phyloP scores from a whole-genome alignment of 139 green algal genomes.

The Nannochloris sp. region DNA sequence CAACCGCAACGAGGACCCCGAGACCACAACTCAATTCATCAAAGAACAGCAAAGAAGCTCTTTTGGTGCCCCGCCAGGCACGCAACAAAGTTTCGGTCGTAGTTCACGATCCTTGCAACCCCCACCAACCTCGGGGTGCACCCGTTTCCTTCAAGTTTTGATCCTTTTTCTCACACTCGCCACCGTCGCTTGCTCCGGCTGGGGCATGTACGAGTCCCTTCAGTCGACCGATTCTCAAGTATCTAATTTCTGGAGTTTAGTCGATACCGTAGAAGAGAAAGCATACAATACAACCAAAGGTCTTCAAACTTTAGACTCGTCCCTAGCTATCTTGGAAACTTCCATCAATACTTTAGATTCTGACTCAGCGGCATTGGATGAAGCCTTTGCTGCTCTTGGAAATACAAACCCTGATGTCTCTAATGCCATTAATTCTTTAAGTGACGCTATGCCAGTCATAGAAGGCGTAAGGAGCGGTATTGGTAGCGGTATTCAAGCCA shows the following conservation, averaged over 20 bases:
- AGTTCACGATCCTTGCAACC: background rate
- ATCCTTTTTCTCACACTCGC: slow-evolving; percentile 6
- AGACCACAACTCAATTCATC: background rate
- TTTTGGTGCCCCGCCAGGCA: background rate
- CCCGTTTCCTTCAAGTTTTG: background rate
- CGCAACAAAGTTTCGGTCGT: background rate
- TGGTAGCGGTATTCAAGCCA: too few species aligned
- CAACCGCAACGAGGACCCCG: background rate
- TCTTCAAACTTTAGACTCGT: background rate
- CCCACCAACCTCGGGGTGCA: background rate
- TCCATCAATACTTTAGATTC: too few species aligned
- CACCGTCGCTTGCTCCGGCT: background rate
- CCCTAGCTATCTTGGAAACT: background rate
- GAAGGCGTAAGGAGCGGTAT: too few species aligned
- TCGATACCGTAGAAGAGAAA: background rate
- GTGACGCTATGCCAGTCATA: too few species aligned
- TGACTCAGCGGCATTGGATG: too few species aligned
- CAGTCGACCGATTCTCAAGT: background rate
- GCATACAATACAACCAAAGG: background rate
- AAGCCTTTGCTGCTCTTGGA: too few species aligned
- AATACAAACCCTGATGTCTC: too few species aligned
- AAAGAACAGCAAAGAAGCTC: too few species aligned
- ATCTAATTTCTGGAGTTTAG: slow-evolving; percentile 9
- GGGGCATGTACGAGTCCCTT: slow-evolving; percentile 9
- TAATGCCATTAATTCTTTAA: too few species aligned